These are phyloP conservation scores for Hypoxylon sp. DNA, from an alignment of 2,329 filamentous ascomycete species.

Conservation along the genomic window DNA sequence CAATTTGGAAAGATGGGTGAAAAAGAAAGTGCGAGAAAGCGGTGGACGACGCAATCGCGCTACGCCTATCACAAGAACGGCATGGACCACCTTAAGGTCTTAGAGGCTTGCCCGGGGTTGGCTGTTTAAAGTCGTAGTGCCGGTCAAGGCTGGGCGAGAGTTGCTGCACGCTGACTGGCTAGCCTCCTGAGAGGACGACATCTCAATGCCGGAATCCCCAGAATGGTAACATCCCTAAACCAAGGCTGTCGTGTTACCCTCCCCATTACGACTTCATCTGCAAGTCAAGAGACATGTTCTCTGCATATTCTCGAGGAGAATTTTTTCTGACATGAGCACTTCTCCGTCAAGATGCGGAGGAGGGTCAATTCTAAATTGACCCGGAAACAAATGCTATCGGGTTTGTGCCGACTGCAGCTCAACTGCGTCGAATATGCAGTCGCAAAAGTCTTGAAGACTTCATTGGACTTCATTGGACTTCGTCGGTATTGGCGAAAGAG, in stretches of 20 bases:
- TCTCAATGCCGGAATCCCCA: slow-evolving; percentile 37
- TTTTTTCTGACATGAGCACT: slow-evolving; percentile 16
- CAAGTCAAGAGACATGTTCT: slow-evolving; percentile 36
- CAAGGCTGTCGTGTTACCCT: slow-evolving; percentile 39
- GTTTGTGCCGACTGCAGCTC: slow-evolving; percentile 21
- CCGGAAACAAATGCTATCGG: slow-evolving; percentile 11
- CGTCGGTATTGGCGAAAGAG: slow-evolving; percentile 22
- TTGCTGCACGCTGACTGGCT: slow-evolving; percentile 19
- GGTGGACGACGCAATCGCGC: slow-evolving; percentile 33
- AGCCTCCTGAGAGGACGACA: slow-evolving; percentile 14
- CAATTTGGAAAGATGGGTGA: slow-evolving; percentile 21
- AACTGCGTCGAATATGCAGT: slow-evolving; percentile 13
- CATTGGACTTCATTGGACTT: background rate
- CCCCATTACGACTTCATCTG: slow-evolving; percentile 38
- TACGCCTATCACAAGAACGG: slow-evolving; percentile 35
- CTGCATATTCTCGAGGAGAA: slow-evolving; percentile 36
- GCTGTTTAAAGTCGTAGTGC: slow-evolving; percentile 26
- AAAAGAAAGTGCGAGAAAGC: slow-evolving; percentile 42
- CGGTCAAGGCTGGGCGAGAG: slow-evolving; percentile 36
- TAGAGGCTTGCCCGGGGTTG: slow-evolving; percentile 26
- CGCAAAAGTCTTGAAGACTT: background rate
- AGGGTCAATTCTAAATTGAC: slow-evolving; percentile 14
- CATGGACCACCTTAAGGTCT: slow-evolving; percentile 31
- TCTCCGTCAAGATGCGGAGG: slow-evolving; percentile 23
- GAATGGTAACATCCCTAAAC: slow-evolving; percentile 35